A percentile compares a stretch with the other conserved stretches of the same genome.
Evolutionary conservation across 2,329 filamentous ascomycete genomes (phyloP).

Genomic region (Phaeosphaeriaceae sp.): DNA sequence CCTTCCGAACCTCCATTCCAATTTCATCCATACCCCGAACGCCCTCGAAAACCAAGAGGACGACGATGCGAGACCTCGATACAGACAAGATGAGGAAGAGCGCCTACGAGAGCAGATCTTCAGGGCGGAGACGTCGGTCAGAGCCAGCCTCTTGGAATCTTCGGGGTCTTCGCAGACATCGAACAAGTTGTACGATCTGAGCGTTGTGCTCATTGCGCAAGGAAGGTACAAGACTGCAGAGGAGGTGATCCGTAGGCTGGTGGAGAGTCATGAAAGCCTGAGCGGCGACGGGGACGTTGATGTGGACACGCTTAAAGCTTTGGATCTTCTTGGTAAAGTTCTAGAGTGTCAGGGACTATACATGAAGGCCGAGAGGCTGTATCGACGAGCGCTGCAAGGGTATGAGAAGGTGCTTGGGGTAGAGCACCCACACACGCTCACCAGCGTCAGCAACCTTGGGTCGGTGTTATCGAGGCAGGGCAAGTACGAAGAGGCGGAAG

Average conservation of each 20-base stretch:
- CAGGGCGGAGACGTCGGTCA: conserved; percentile 11
- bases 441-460: no score
- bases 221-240: conserved; percentile 25
- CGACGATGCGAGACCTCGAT: conserved; percentile 5
- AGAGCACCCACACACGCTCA: no score
- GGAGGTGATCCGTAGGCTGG: conserved; percentile 15
- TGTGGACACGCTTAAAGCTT: conserved; percentile 9
- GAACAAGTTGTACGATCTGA: conserved; percentile 10
- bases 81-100: conserved; percentile 18
- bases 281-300: conserved; percentile 5
- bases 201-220: conserved; percentile 16
- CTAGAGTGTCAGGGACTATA: conserved; percentile 17
- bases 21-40: not conserved
- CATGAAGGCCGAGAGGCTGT: conserved; percentile 16
- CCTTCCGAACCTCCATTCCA: conserved; percentile 10
- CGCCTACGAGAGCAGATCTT: conserved; percentile 16
- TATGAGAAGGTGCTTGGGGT: no score
- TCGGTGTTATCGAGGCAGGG: no score
- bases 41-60: not conserved
- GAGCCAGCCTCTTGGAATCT: no score
- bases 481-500: no score
- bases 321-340: conserved; percentile 16
- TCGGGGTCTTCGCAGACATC: conserved; percentile 9
- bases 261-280: conserved; percentile 12
- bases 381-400: not conserved